Base-by-base conservation (phyloP, 1,284 basidiomycete species). In the Hemileia vastatrix region DNA sequence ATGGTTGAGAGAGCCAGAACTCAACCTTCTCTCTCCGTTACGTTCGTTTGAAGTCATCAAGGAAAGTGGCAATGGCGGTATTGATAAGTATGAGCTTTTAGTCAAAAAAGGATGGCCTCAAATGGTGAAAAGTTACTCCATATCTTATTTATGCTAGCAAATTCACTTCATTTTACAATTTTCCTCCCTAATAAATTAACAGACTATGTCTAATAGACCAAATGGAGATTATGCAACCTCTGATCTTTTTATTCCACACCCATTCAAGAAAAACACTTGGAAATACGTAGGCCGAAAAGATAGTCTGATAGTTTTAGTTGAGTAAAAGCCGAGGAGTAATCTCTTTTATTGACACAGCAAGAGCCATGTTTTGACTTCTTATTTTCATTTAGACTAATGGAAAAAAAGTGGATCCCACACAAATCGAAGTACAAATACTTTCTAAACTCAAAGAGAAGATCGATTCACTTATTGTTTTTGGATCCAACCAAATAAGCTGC, bases 211-310 rank as follows among this genome's bases (percentile, higher is more conserved):
- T 32, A 84, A 84, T 70, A 77, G 81, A 33, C 78, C 80, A 0
- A 83, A 85, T 64, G 80, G 80, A 0, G 81, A 81, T 5, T 85
- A 83, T 67, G 81, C 81, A 1, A 83, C 82, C 6, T 82, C 80
- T 60, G 84, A 85, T 66, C 76, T 84, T 11, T 82, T 84, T 64
- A 67, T 79, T 11, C 78, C 77, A 54, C 81, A 84, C 57, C 74
- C 78, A 2, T 70, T 72, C 6, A 73, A 76, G 32, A 73, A 78
- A 0, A 72, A 79, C 50, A 75, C 77, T 33, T 82, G 80, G 74
- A 81, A 81, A 66, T 83, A 83, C 60, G 76, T 83, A 45, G 84
- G 84, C 1, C 76, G 84, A 21, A 72, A 83, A 47, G 84, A 85
- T 67, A 84, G 85, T 66, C 83, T 82, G 0, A 77, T 83, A 2